Evolutionary conservation across 257 asterid species (phyloP), one percentile per base, ranked within the genome.

Genomic region (Lithospermum erythrorhizon): DNA sequence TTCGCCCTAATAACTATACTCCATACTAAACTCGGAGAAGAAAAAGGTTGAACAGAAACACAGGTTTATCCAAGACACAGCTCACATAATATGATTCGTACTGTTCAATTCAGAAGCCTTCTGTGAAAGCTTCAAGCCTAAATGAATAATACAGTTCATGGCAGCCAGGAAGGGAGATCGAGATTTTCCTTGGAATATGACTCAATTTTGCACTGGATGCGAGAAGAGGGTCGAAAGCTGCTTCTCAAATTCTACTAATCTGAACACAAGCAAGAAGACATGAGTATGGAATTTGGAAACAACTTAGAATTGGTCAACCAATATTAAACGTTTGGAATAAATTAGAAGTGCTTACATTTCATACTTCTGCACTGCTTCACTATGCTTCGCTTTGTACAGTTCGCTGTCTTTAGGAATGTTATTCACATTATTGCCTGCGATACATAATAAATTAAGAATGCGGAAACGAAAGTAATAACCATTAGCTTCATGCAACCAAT

Each of bases 201-300:
- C 41, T 35, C 37, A 49, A 54, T 68, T 17, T 67, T 69, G 9
- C 41, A 27, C 27, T n/a, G 35, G 57, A 55, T 76, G 71, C 9
- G 94, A 85, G 59, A 86, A 76, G 64, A 77, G 73, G 15, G 82
- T 75, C 17, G 74, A 21, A 52, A 91, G 96, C 58, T 84, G 93
- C 73, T 91, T 91, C 87, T 91, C 95, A 72, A 91, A 68, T 81
- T 91, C 98, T 21, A 86, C 70, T 74, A 91, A 81, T 47, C 98
- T 87, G 96, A 58, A 57, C 3, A 15, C 2, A 64, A 51, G 0
- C 5, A 20, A 21, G 20, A 52, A 67, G 53, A n/a, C 57, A 57
- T 47, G 51, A 70, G 70, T 8, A 53, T 19, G 65, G 32, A 27
- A 27, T 27, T 27, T 27, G 4, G 25, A 23, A 65, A 62, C 41